Conservation (phyloP, 164 flowering plant genomes). For the Sedum album region DNA sequence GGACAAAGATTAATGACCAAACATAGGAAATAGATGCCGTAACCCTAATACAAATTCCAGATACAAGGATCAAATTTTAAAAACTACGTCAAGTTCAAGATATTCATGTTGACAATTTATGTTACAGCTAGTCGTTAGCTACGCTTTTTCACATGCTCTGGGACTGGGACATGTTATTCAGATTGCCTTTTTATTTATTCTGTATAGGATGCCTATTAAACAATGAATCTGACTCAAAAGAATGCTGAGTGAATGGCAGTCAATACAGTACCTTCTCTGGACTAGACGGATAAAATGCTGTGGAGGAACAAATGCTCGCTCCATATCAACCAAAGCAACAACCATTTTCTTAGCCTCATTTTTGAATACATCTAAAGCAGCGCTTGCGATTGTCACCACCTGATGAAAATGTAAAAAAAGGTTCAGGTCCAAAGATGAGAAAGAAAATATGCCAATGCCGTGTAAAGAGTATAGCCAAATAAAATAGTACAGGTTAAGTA, state of each 20-base stretch:
- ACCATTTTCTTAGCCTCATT: conserved; percentile 99
- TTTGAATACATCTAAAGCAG: too few species aligned
- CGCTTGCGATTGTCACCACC: conserved; percentile 88
- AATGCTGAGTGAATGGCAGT: neutral
- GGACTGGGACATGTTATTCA: neutral
- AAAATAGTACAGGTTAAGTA: conserved; percentile 20
- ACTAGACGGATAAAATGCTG: conserved; percentile 95
- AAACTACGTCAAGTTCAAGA: neutral
- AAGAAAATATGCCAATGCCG: neutral
- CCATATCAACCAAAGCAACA: conserved; percentile 97
- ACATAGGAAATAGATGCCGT: neutral
- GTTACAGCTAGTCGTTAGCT: neutral
- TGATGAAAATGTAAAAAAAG: conserved; percentile 10
- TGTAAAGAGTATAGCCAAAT: neutral
- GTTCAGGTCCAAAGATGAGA: neutral
- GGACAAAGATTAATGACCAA: neutral
- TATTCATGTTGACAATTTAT: neutral
- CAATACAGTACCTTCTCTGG: conserved; percentile 63
- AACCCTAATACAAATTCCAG: neutral
- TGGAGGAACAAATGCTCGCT: conserved; percentile 98
- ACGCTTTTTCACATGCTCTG: neutral
- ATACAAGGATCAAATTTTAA: neutral
- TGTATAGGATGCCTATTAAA: neutral
- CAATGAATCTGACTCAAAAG: neutral
- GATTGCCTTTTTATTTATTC: too few species aligned